These are phyloP conservation scores for Populus hybrid DNA, from an alignment of 441 rosid species.

Conservation along the genomic window DNA sequence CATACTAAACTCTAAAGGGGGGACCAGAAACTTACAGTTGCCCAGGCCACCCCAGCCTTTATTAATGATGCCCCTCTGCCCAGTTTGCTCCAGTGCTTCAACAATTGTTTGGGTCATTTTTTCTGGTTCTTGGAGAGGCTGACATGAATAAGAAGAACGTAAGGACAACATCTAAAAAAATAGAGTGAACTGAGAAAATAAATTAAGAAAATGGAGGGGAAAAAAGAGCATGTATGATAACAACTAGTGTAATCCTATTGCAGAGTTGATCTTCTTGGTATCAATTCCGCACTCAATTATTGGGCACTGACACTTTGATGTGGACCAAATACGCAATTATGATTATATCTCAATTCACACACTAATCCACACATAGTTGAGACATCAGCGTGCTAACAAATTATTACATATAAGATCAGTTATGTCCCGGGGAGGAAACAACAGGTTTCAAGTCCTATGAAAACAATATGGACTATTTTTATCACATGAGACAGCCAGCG, in stretches of 20 bases:
- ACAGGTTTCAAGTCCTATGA: background rate
- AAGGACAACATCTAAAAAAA: background rate
- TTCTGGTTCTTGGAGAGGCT: conserved; percentile 95
- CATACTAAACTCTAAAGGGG: background rate
- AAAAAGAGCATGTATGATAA: background rate
- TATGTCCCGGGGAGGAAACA: background rate
- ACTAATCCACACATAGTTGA: background rate
- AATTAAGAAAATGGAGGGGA: background rate
- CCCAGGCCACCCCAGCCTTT: conserved; percentile 99
- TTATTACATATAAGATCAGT: background rate
- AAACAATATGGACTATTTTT: background rate
- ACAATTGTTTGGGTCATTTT: conserved; percentile 88
- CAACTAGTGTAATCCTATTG: background rate
- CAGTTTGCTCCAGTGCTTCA: conserved; percentile 72
- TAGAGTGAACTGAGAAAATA: background rate
- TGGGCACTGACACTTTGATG: background rate
- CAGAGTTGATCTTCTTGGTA: background rate
- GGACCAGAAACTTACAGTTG: conserved; percentile 47
- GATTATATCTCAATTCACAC: background rate
- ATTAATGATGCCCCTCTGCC: conserved; percentile 94
- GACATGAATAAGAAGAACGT: conserved; percentile 6
- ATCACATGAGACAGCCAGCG: background rate
- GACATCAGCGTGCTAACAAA: background rate
- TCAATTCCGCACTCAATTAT: background rate
- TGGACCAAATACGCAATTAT: background rate